phyloP scores from a whole-genome alignment of 345 rosid genomes.

The Eucalyptus regnans region DNA sequence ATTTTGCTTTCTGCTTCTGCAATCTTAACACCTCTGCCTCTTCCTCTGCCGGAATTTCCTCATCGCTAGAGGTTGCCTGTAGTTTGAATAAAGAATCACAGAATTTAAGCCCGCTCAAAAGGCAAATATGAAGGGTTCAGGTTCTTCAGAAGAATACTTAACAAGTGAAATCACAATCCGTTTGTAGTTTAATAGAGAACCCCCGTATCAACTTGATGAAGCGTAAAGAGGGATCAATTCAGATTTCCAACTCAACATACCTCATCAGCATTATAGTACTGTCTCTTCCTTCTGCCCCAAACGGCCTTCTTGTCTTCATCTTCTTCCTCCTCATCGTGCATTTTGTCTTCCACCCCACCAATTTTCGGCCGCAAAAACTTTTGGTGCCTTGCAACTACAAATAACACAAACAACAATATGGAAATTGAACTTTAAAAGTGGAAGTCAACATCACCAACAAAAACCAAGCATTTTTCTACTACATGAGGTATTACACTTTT shows the following conservation, averaged over 20 bases:
- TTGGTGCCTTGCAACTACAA: slow-evolving; percentile 55
- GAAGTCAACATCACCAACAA: not conserved
- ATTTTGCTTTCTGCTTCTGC: slow-evolving; percentile 27
- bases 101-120: not conserved
- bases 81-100: not conserved
- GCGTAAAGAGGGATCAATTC: not conserved
- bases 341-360: slow-evolving; percentile 68
- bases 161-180: not conserved
- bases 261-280: slow-evolving; percentile 47
- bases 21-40: slow-evolving; percentile 50
- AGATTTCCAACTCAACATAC: slow-evolving; percentile 9
- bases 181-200: not conserved
- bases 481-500: not conserved
- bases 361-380: slow-evolving; percentile 38
- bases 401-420: not conserved
- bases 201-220: not conserved
- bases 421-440: not conserved
- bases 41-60: slow-evolving; percentile 48
- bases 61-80: slow-evolving; percentile 67
- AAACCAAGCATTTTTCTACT: not conserved
- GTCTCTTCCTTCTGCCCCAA: slow-evolving; percentile 39
- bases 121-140: not conserved
- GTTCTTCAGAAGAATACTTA: not conserved
- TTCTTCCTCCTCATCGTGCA: slow-evolving; percentile 43
- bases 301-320: slow-evolving; percentile 20